These are phyloP conservation scores for Eucalyptus pauciflora DNA, from an alignment of 345 rosid species.

Conservation along the genomic window DNA sequence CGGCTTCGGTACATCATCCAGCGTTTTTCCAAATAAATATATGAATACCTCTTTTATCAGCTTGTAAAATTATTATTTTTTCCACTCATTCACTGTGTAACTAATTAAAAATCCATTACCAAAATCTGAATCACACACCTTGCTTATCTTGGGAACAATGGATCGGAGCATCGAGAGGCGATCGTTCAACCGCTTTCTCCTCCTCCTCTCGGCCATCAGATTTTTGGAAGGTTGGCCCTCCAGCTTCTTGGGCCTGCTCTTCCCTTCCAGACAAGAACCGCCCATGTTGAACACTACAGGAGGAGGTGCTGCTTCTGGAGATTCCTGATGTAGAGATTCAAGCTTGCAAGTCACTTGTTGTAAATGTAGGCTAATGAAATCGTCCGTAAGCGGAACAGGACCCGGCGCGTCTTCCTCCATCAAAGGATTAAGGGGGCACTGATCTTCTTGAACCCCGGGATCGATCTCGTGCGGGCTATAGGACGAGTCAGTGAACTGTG, in stretches of 20 bases:
- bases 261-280: background rate
- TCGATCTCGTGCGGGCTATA: background rate
- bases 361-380: background rate
- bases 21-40: background rate
- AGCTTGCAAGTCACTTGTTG: constrained; percentile 11
- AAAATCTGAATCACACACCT: constrained; percentile 2
- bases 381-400: constrained; percentile 2
- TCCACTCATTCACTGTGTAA: background rate
- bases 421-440: background rate
- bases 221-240: constrained; percentile 27
- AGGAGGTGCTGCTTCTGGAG: constrained; percentile 9
- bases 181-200: constrained; percentile 23
- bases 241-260: background rate
- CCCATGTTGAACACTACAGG: constrained; percentile 2
- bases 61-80: background rate
- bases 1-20: background rate
- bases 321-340: constrained; percentile 13
- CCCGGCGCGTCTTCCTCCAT: constrained; percentile 21
- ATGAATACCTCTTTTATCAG: background rate
- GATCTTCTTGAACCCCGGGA: background rate
- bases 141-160: constrained; percentile 33
- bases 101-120: background rate
- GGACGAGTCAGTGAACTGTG: background rate
- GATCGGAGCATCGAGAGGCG: constrained; percentile 26
- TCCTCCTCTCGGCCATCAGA: constrained; percentile 30